A percentile compares a stretch with the other conserved stretches of the same genome.
Evolutionary conservation across 2,329 filamentous ascomycete species (phyloP).

Genomic region (Canariomyces notabilis): DNA sequence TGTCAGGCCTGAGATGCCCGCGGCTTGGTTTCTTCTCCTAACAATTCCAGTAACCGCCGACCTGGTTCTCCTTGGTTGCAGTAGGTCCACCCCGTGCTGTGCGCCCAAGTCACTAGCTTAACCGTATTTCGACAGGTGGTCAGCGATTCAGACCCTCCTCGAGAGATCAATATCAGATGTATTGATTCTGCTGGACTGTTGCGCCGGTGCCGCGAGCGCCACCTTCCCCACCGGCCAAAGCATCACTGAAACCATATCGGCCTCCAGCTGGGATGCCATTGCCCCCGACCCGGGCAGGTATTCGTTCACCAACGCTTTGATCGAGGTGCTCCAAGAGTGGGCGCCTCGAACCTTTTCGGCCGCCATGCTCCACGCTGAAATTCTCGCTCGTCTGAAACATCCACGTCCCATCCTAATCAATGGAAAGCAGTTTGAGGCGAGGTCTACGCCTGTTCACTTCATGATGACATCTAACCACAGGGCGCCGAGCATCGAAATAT

Average conservation of each 20-base stretch:
- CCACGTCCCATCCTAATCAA: constrained; percentile 53
- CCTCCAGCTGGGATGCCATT: constrained; percentile 58
- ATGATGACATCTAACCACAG: constrained; percentile 60
- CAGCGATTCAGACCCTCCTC: constrained; percentile 54
- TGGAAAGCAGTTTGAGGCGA: constrained; percentile 52
- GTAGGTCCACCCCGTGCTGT: constrained; percentile 19
- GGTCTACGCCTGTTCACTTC: constrained; percentile 56
- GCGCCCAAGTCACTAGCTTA: constrained; percentile 13
- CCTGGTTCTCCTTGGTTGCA: constrained; percentile 52
- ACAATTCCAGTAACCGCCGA: constrained; percentile 40
- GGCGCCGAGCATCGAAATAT: constrained; percentile 53
- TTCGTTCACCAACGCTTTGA: constrained; percentile 55
- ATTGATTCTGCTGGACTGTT: constrained; percentile 55
- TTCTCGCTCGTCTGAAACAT: constrained; percentile 56
- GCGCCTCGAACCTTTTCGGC: constrained; percentile 50
- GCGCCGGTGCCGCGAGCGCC: constrained; percentile 55
- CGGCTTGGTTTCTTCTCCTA: neutral
- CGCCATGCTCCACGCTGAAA: constrained; percentile 57
- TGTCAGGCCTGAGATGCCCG: constrained; percentile 22
- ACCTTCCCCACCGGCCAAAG: constrained; percentile 54
- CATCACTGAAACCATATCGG: constrained; percentile 58
- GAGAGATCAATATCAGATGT: constrained; percentile 54
- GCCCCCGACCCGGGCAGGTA: constrained; percentile 55
- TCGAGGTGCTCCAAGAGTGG: constrained; percentile 56
- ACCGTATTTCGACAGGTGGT: constrained; percentile 40